Conservation (phyloP, 768 basidiomycete genomes). For the Paxillus ammoniavirescens region DNA sequence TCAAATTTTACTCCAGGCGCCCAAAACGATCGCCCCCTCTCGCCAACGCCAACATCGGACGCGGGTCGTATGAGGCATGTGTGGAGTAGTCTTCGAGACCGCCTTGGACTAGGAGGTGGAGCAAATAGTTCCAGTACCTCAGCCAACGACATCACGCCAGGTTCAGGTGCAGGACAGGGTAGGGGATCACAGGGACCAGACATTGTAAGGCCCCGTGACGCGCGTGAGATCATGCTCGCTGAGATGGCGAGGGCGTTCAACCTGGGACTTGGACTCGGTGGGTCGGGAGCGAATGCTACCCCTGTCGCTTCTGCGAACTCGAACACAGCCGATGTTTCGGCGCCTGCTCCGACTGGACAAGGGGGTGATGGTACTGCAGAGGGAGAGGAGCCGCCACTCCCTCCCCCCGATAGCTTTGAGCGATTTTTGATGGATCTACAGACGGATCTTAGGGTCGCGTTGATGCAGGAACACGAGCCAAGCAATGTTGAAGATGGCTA, state of each 20-base stretch:
- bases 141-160: conserved; percentile 3
- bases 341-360: not conserved
- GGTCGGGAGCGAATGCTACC: conserved; percentile 10
- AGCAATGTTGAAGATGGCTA: not conserved
- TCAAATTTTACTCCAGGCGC: conserved; percentile 7
- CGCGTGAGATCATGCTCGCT: conserved; percentile 69
- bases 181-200: conserved; percentile 9
- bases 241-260: conserved; percentile 84
- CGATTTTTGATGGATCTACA: conserved; percentile 80
- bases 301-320: conserved; percentile 5
- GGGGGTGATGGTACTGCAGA: conserved; percentile 10
- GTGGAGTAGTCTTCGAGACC: conserved; percentile 68
- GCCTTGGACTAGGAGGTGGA: conserved; percentile 51
- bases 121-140: conserved; percentile 12
- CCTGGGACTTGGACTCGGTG: conserved; percentile 56
- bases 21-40: conserved; percentile 35
- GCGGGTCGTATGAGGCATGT: conserved; percentile 55
- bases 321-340: conserved; percentile 8
- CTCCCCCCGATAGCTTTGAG: conserved; percentile 72
- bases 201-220: conserved; percentile 35
- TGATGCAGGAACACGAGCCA: conserved; percentile 41
- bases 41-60: conserved; percentile 40
- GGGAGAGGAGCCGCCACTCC: conserved; percentile 21
- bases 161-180: conserved; percentile 8
- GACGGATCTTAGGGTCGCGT: conserved; percentile 61